Base-by-base conservation (phyloP, 352 stramenopile species). In the Pythium coloratum region DNA sequence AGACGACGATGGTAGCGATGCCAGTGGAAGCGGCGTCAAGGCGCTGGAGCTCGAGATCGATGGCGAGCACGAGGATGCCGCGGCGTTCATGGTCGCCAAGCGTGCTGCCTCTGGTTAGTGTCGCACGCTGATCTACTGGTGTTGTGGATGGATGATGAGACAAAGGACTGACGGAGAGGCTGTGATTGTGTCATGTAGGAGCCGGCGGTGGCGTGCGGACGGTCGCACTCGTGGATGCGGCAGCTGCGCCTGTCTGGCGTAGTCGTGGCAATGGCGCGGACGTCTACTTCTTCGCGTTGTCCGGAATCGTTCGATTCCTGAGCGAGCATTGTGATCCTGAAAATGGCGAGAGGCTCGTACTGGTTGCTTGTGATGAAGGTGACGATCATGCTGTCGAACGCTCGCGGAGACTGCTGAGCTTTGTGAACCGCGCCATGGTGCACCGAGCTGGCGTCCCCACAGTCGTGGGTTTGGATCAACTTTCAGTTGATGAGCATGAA, bases 1-100 rank as follows among this genome's bases (percentile, higher is more conserved):
- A 24, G 51, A 16, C 50, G 44, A 8, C 38, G 49, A 20, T 56
- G 62, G 30, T 18, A 34, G 4, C 18, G 16, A 49, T 16, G 32
- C 28, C 13, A 55, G 13, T 16, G 28, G 49, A 56, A 56, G 32
- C 53, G 53, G 32, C 33, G 53, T 28, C 26, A 62, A 69, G 47
- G 61, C 69, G 55, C 36, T 72, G 1, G 65, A 72, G 54, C 33
- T 76, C 6, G 69, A 76, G 60, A 58, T 76, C 14, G 64, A 72
- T 26, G 14, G 24, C 55, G 33, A 24, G 12, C 47, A 75, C 18
- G 20, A 63, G 1, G 42, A 34, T 46, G 42, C 44, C 4, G 42
- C 56, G 18, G 46, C 57, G 9, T 71, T 67, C 20, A 44, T 68
- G 2, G 38, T 66, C 34, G 59, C 59, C 18, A 64, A 71, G 53